These are phyloP conservation scores for Zasmidium angulare DNA, from an alignment of 2,329 filamentous ascomycete species.

Conservation along the genomic window DNA sequence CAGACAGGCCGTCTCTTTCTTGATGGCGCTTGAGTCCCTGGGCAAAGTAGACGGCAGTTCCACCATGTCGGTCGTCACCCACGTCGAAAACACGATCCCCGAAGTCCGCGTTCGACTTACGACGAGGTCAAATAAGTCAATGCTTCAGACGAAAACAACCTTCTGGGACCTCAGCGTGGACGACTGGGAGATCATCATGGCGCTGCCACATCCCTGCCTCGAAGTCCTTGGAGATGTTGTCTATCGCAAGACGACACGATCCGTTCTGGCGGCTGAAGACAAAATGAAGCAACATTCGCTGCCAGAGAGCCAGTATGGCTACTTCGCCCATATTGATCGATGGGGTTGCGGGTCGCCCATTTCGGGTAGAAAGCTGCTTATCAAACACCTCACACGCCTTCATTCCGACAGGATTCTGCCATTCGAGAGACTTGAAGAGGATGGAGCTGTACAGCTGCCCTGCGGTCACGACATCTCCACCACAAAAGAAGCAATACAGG, in stretches of 20 bases:
- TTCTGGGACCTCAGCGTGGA: constrained; percentile 1
- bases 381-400: not conserved
- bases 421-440: not conserved
- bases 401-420: not conserved
- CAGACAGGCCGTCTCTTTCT: not conserved
- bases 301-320: too few relatives aligned
- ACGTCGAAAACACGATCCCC: not conserved
- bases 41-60: constrained; percentile 1
- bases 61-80: constrained; percentile 3
- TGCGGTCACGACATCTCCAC: not conserved
- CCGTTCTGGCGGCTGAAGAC: constrained; percentile 4
- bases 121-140: not conserved
- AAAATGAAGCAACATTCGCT: not conserved
- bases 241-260: not conserved
- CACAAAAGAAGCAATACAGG: not conserved
- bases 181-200: not conserved
- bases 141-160: not conserved
- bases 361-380: not conserved
- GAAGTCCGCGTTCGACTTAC: constrained; percentile 1
- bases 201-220: constrained; percentile 8
- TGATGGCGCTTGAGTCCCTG: constrained; percentile 4
- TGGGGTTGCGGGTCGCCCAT: not conserved
- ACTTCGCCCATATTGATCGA: too few relatives aligned
- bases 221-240: constrained; percentile 6
- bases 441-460: not conserved